Evolutionary conservation across 352 stramenopile genomes (phyloP).

Genomic region (Phytophthora tubulina): DNA sequence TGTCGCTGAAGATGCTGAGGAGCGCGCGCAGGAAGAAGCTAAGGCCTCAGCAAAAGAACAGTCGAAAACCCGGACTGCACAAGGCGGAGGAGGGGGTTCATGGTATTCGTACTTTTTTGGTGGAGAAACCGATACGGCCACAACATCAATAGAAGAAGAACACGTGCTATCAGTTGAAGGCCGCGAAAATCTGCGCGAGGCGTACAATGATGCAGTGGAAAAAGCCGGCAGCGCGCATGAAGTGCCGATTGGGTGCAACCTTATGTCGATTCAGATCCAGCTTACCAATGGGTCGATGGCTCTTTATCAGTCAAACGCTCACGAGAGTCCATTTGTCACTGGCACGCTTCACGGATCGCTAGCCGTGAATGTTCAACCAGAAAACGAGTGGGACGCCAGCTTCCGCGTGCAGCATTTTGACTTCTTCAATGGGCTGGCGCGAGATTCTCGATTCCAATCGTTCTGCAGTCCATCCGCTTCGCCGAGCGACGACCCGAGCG

Average conservation of each 20-base stretch:
- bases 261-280: constrained; percentile 75
- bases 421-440: constrained; percentile 62
- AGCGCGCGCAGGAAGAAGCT: constrained; percentile 42
- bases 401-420: constrained; percentile 78
- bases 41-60: constrained; percentile 38
- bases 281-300: constrained; percentile 61
- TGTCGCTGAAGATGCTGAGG: constrained; percentile 66
- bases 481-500: constrained; percentile 13
- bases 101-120: constrained; percentile 91
- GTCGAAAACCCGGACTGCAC: constrained; percentile 28
- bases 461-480: constrained; percentile 66
- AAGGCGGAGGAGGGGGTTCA: constrained; percentile 42
- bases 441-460: constrained; percentile 56
- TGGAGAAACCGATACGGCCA: constrained; percentile 23
- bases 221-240: constrained; percentile 54
- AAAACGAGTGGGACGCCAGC: constrained; percentile 70
- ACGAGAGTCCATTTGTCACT: constrained; percentile 59
- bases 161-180: constrained; percentile 73
- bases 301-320: constrained; percentile 57
- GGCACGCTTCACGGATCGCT: constrained; percentile 63
- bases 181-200: constrained; percentile 71
- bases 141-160: constrained; percentile 32
- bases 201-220: constrained; percentile 75
- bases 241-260: constrained; percentile 72
- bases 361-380: constrained; percentile 66